phyloP scores from a whole-genome alignment of 495 filamentous ascomycete genomes.

The Neurospora tetraspora region DNA sequence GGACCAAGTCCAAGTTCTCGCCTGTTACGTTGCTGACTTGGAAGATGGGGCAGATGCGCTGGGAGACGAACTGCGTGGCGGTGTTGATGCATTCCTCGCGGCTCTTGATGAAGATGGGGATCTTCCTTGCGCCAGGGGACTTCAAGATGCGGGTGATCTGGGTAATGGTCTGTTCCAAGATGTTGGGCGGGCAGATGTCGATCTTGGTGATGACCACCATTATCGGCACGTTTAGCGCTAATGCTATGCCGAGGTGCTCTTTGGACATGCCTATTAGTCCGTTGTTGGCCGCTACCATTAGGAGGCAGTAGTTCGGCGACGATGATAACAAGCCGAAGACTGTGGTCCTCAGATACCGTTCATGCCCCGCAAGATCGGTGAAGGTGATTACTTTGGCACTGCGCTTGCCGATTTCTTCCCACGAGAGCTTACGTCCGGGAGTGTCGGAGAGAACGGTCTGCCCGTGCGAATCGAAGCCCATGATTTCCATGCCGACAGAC shows the following conservation, averaged over 20 bases:
- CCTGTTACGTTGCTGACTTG: slow-evolving; percentile 98
- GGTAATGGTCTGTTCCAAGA: slow-evolving; percentile 86
- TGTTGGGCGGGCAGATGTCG: slow-evolving; percentile 95
- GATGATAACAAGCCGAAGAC: slow-evolving; percentile 92
- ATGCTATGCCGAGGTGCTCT: slow-evolving; percentile 91
- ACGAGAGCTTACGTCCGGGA: slow-evolving; percentile 69
- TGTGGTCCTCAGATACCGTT: slow-evolving; percentile 89
- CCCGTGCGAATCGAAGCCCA: slow-evolving; percentile 89
- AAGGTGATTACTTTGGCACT: slow-evolving; percentile 96
- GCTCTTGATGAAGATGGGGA: slow-evolving; percentile 94
- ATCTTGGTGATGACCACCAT: slow-evolving; percentile 99
- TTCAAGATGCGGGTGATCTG: slow-evolving; percentile 89
- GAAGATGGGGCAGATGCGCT: slow-evolving; percentile 94
- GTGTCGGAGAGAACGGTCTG: slow-evolving; percentile 73
- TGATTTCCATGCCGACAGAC: slow-evolving; percentile 97
- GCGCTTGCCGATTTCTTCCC: slow-evolving; percentile 96
- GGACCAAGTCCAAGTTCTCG: slow-evolving; percentile 65
- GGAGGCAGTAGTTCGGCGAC: slow-evolving; percentile 92
- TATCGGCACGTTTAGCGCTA: slow-evolving; percentile 92
- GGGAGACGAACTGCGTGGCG: slow-evolving; percentile 89
- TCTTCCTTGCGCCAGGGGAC: slow-evolving; percentile 85
- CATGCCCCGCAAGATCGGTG: slow-evolving; percentile 91
- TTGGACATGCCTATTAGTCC: slow-evolving; percentile 96
- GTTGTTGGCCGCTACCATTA: slow-evolving; percentile 99
- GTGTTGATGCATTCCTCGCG: slow-evolving; percentile 89